Evolutionary conservation across 2,329 filamentous ascomycete genomes (phyloP).

Genomic region (Cladosporium sp.): DNA sequence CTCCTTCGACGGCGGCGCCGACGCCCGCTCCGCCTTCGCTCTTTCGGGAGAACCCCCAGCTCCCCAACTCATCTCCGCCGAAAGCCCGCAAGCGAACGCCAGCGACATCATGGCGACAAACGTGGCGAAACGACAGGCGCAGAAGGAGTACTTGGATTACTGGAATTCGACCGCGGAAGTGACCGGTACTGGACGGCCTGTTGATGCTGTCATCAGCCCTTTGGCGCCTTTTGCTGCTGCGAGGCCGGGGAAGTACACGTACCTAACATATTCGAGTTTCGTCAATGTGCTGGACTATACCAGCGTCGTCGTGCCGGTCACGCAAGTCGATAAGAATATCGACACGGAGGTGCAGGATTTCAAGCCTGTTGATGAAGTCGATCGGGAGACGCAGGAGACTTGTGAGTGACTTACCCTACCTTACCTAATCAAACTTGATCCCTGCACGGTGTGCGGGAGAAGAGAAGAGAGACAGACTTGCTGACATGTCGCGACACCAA

Average conservation of each 20-base stretch:
- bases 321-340: slow-evolving; percentile 46
- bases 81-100: slow-evolving; percentile 36
- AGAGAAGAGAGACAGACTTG: too few species aligned
- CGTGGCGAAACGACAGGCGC: slow-evolving; percentile 50
- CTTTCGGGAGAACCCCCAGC: slow-evolving; percentile 53
- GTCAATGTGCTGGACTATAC: slow-evolving; percentile 57
- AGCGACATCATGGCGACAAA: slow-evolving; percentile 46
- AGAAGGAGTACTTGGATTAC: slow-evolving; percentile 58
- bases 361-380: slow-evolving; percentile 35
- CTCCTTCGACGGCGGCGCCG: slow-evolving; percentile 47
- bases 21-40: slow-evolving; percentile 46
- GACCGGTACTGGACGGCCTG: slow-evolving; percentile 44
- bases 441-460: too few species aligned
- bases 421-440: too few species aligned
- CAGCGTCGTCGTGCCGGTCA: slow-evolving; percentile 51
- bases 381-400: slow-evolving; percentile 36
- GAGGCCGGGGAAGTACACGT: slow-evolving; percentile 43
- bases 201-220: slow-evolving; percentile 53
- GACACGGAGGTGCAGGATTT: slow-evolving; percentile 39
- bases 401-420: too few species aligned
- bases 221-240: slow-evolving; percentile 48
- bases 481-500: too few species aligned
- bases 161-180: slow-evolving; percentile 53
- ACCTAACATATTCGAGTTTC: slow-evolving; percentile 41
- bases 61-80: slow-evolving; percentile 39